A percentile compares a stretch with the other conserved stretches of the same genome.
These are phyloP conservation scores for Kurtzmaniella quercitrusa DNA, from an alignment of 1,139 yeast genomes.

Conservation along the genomic window DNA sequence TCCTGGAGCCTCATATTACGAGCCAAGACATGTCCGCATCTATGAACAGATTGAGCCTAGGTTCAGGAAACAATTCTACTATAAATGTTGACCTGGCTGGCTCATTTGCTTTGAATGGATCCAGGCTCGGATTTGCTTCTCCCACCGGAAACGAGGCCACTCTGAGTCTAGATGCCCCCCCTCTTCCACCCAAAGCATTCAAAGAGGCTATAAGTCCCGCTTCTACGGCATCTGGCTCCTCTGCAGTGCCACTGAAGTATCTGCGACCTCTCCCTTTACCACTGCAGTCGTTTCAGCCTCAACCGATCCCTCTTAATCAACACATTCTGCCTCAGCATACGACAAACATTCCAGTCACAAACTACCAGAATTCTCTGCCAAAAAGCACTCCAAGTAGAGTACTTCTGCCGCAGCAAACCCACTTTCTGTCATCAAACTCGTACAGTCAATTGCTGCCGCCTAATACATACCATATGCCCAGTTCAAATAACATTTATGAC, in stretches of 20 bases:
- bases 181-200: constrained; percentile 41
- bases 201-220: too few species aligned
- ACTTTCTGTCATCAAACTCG: not conserved
- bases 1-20: constrained; percentile 20
- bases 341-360: constrained; percentile 16
- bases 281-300: constrained; percentile 11
- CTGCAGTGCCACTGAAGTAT: constrained; percentile 24
- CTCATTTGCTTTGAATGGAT: not conserved
- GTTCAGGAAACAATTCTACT: not conserved
- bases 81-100: not conserved
- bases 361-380: constrained; percentile 7
- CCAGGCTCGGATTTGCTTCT: not conserved
- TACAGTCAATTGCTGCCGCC: not conserved
- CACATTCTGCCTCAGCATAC: constrained; percentile 9
- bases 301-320: constrained; percentile 15
- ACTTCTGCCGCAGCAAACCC: not conserved
- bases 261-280: constrained; percentile 36
- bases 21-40: constrained; percentile 7
- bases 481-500: not conserved
- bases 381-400: not conserved
- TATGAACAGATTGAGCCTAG: not conserved
- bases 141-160: not conserved
- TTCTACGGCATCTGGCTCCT: constrained; percentile 6
- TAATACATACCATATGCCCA: not conserved
- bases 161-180: constrained; percentile 25